Percentiles rank a stretch among this genome's conserved stretches.
phyloP scores from a whole-genome alignment of 495 filamentous ascomycete species.

The Penicillium canescens region DNA sequence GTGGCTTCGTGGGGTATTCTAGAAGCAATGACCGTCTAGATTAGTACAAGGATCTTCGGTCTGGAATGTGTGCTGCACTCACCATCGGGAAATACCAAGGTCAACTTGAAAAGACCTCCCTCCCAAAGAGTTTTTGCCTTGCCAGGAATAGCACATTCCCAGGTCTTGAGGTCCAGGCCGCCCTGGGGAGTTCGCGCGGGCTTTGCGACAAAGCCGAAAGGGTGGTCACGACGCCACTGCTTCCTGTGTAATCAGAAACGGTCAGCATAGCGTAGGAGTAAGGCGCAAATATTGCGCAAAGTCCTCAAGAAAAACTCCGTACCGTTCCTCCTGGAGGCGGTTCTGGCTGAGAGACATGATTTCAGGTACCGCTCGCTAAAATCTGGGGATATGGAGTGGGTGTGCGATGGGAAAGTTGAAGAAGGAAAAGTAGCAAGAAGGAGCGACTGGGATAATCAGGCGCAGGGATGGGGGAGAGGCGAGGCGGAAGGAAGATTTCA shows the following conservation, averaged over 20 bases:
- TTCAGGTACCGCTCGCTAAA: slow-evolving; percentile 10
- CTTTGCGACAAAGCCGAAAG: slow-evolving; percentile 95
- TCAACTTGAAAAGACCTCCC: slow-evolving; percentile 91
- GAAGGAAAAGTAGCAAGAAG: background rate
- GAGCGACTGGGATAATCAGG: background rate
- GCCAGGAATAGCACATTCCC: slow-evolving; percentile 95
- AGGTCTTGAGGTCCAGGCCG: slow-evolving; percentile 86
- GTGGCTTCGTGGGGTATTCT: slow-evolving; percentile 99
- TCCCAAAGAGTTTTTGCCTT: slow-evolving; percentile 97
- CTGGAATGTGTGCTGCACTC: slow-evolving; percentile 35
- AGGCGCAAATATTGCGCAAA: slow-evolving; percentile 1
- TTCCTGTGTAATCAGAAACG: slow-evolving; percentile 56
- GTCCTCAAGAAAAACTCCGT: slow-evolving; percentile 18
- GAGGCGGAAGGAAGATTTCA: background rate
- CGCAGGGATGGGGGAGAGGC: background rate
- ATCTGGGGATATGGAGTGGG: background rate
- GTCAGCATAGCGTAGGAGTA: slow-evolving; percentile 15
- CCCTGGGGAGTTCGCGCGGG: slow-evolving; percentile 78
- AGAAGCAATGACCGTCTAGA: slow-evolving; percentile 15
- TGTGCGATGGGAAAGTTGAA: background rate
- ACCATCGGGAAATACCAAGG: slow-evolving; percentile 94
- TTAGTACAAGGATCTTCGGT: slow-evolving; percentile 13
- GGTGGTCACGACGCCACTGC: slow-evolving; percentile 95
- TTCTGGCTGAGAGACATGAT: slow-evolving; percentile 86
- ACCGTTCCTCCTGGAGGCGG: slow-evolving; percentile 90